Percentiles rank a stretch among this genome's conserved stretches.
phyloP scores from a whole-genome alignment of 202 grass and related monocot species.

The Panicum hallii region DNA sequence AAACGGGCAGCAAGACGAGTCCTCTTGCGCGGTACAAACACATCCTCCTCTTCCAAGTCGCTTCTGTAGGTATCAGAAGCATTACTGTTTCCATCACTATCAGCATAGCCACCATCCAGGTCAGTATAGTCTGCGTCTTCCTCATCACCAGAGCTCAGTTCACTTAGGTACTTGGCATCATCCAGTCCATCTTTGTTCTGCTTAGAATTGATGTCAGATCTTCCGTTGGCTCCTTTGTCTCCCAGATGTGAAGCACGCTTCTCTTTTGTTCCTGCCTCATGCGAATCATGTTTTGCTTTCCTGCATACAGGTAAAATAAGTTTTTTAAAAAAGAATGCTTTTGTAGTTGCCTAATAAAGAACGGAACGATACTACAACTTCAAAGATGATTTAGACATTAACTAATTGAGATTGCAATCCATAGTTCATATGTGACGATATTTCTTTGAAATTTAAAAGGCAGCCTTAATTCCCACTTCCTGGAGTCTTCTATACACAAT shows the following conservation, averaged over 20 bases:
- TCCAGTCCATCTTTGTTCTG: slow-evolving; percentile 34
- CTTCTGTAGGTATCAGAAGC: slow-evolving; percentile 34
- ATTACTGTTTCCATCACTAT: slow-evolving; percentile 43
- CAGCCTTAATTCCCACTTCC: neutral
- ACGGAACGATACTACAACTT: neutral
- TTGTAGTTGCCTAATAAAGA: neutral
- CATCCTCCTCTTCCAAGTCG: slow-evolving; percentile 45
- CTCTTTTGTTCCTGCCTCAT: slow-evolving; percentile 35
- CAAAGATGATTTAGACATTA: slow-evolving; percentile 5
- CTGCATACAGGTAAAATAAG: slow-evolving; percentile 39
- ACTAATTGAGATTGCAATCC: slow-evolving; percentile 18
- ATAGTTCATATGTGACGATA: neutral
- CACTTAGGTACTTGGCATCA: slow-evolving; percentile 40
- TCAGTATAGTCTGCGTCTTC: slow-evolving; percentile 53
- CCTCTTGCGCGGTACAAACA: slow-evolving; percentile 30
- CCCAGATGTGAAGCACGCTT: slow-evolving; percentile 29
- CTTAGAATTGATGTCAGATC: slow-evolving; percentile 37
- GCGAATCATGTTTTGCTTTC: slow-evolving; percentile 49
- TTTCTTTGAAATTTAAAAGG: slow-evolving; percentile 12
- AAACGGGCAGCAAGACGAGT: slow-evolving; percentile 37
- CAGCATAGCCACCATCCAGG: slow-evolving; percentile 36
- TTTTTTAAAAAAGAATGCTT: slow-evolving; percentile 34
- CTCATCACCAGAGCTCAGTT: slow-evolving; percentile 43
- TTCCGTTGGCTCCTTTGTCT: slow-evolving; percentile 37
- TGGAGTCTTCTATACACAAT: neutral